A percentile compares a stretch with the other conserved stretches of the same genome.
These are phyloP conservation scores for Astrephomene gubernaculifera DNA, from an alignment of 139 green algal genomes.

Conservation along the genomic window DNA sequence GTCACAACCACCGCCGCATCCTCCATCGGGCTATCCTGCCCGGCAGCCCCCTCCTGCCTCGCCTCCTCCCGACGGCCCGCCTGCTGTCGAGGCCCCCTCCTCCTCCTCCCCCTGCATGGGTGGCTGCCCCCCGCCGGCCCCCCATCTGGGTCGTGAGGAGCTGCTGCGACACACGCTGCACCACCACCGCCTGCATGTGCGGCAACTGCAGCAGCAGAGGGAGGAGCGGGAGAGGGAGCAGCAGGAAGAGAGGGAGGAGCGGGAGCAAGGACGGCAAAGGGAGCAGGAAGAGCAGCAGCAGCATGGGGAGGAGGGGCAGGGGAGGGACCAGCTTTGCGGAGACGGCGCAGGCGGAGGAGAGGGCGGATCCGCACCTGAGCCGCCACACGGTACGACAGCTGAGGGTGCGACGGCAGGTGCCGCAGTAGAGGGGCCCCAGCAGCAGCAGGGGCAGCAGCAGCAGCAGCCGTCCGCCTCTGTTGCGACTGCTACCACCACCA, in stretches of 20 bases:
- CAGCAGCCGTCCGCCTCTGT: too few relatives aligned
- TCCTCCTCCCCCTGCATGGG: background rate
- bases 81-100: background rate
- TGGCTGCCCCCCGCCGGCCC: background rate
- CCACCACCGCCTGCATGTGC: slow-evolving; percentile 2
- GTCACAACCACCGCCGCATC: too few relatives aligned
- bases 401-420: background rate
- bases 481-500: too few relatives aligned
- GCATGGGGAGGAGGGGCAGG: too few relatives aligned
- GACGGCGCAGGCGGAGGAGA: too few relatives aligned
- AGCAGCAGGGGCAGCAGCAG: background rate
- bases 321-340: too few relatives aligned
- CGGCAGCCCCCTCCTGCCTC: background rate
- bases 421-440: background rate
- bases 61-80: background rate
- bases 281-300: background rate
- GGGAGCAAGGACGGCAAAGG: background rate
- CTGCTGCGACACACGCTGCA: slow-evolving; percentile 29
- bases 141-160: background rate
- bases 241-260: background rate
- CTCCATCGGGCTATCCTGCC: too few relatives aligned
- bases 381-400: background rate
- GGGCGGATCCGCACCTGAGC: too few relatives aligned
- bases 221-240: background rate
- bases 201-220: background rate